Evolutionary conservation across 2,329 filamentous ascomycete species (phyloP).

Genomic region (Fusarium sp.): DNA sequence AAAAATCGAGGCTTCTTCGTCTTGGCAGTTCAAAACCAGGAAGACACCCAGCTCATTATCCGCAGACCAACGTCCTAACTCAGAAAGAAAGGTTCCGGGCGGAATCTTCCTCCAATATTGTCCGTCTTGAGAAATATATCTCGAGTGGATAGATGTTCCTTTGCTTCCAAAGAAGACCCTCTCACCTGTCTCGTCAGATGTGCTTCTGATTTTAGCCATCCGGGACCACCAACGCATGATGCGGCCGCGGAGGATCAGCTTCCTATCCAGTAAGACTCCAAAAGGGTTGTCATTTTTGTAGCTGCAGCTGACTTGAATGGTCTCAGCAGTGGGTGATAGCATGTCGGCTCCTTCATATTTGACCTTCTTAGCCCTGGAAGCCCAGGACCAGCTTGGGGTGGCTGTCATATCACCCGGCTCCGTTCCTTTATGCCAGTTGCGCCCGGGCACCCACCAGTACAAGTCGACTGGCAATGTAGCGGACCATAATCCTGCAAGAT

Average conservation of each 20-base stretch:
- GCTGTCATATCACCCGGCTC: neutral
- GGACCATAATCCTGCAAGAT: neutral
- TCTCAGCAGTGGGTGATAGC: neutral
- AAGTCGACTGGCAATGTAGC: neutral
- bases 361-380: neutral
- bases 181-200: no score
- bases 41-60: neutral
- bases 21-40: neutral
- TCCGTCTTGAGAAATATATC: neutral
- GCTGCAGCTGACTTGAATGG: neutral
- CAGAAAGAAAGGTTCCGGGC: neutral
- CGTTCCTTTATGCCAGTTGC: neutral
- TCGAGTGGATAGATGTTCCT: neutral
- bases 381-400: neutral
- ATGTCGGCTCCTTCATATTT: neutral
- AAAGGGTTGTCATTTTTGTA: neutral
- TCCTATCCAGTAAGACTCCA: neutral
- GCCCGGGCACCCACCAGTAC: neutral
- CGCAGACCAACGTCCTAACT: neutral
- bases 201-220: no score
- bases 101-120: neutral
- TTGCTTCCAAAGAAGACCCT: neutral
- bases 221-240: neutral
- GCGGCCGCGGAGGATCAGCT: neutral
- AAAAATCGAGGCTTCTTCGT: neutral